Evolutionary conservation across 495 filamentous ascomycete species (phyloP).

Genomic region (Penicillium lividum): DNA sequence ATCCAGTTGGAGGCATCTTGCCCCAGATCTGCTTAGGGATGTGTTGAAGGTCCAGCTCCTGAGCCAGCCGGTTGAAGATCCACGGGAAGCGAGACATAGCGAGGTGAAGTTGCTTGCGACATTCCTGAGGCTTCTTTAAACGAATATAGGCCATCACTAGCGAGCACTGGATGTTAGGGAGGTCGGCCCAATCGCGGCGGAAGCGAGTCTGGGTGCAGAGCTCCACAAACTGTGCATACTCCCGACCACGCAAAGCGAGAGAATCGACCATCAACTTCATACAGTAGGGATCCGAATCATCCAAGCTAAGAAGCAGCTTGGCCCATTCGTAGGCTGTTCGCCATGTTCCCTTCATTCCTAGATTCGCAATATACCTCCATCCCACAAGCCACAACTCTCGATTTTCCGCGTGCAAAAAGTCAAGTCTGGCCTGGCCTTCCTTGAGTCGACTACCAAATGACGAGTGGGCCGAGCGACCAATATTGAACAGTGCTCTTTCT

Average conservation of each 20-base stretch:
- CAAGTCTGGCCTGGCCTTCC: conserved; percentile 74
- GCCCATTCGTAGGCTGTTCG: conserved; percentile 91
- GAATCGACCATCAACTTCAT: conserved; percentile 78
- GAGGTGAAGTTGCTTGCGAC: conserved; percentile 59
- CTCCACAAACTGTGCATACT: conserved; percentile 73
- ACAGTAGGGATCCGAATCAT: conserved; percentile 81
- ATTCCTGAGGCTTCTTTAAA: conserved; percentile 62
- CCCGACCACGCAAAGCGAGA: conserved; percentile 74
- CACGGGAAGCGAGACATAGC: conserved; percentile 78
- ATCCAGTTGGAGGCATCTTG: conserved; percentile 60
- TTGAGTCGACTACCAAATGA: conserved; percentile 74
- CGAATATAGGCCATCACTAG: conserved; percentile 71
- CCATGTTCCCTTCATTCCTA: conserved; percentile 89
- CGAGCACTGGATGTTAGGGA: conserved; percentile 71
- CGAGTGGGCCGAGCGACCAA: conserved; percentile 81
- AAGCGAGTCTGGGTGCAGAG: conserved; percentile 62
- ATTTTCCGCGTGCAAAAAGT: conserved; percentile 80
- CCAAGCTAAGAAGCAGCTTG: conserved; percentile 76
- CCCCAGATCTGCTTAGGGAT: conserved; percentile 82
- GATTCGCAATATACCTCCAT: conserved; percentile 82
- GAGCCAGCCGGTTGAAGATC: conserved; percentile 75
- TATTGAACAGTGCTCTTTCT: conserved; percentile 89
- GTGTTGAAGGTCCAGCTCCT: conserved; percentile 70
- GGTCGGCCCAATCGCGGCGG: conserved; percentile 44
- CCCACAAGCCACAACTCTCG: conserved; percentile 88